Evolutionary conservation across 495 filamentous ascomycete genomes (phyloP).

Genomic region (Hypoxylon cercidicola): DNA sequence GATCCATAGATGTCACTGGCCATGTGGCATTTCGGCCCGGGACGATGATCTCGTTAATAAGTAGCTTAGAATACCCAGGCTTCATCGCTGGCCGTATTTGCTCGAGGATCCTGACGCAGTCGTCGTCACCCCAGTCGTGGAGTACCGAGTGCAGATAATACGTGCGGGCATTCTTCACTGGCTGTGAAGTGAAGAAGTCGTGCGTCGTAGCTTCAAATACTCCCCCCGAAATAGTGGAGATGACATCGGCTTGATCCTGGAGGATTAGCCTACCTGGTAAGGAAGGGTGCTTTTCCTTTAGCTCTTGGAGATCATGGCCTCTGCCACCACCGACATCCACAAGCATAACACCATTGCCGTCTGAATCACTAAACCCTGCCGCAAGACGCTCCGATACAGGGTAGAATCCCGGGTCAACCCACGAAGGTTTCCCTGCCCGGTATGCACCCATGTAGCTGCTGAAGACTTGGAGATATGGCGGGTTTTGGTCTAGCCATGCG

Average conservation of each 20-base stretch:
- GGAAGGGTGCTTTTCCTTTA: conserved; percentile 52
- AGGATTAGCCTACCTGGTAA: conserved; percentile 57
- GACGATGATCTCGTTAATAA: conserved; percentile 66
- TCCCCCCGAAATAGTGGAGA: conserved; percentile 34
- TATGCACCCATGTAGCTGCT: conserved; percentile 64
- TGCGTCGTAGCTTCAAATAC: conserved; percentile 39
- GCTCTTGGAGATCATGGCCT: conserved; percentile 61
- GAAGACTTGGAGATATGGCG: conserved; percentile 50
- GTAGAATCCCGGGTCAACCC: conserved; percentile 63
- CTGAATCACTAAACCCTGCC: conserved; percentile 25
- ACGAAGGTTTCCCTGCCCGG: conserved; percentile 58
- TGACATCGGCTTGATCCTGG: conserved; percentile 57
- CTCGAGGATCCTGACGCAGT: conserved; percentile 54
- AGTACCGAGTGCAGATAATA: conserved; percentile 60
- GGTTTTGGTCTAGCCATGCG: conserved; percentile 40
- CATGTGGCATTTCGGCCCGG: conserved; percentile 54
- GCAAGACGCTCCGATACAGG: conserved; percentile 56
- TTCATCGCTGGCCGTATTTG: conserved; percentile 46
- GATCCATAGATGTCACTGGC: conserved; percentile 55
- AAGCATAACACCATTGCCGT: conserved; percentile 48
- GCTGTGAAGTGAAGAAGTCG: conserved; percentile 66
- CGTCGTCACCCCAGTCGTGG: conserved; percentile 61
- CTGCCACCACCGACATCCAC: conserved; percentile 66
- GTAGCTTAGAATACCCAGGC: conserved; percentile 54
- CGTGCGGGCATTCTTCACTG: conserved; percentile 53